Evolutionary conservation across 2,329 filamentous ascomycete species (phyloP), one percentile per base, ranked within the genome.

Genomic region (Paecilomyces niveus): DNA sequence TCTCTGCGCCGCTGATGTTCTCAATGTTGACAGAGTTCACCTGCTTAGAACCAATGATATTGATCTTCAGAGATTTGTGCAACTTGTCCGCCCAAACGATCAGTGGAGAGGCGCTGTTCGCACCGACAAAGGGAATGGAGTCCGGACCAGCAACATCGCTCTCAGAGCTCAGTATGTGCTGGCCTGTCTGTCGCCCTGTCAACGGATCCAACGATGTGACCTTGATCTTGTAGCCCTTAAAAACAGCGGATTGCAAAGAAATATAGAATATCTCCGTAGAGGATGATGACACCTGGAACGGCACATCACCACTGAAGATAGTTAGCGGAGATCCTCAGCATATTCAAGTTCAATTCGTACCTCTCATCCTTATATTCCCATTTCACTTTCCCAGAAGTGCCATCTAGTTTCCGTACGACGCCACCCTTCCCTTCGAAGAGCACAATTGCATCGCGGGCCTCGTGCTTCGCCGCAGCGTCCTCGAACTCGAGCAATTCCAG

Each of bases 401-500:
- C 90, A 67, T 90, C 85, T 63, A 97, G 76, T 60, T 90, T 84
- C 69, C 87, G 84, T 58, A 96, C 80, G 54, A 81, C 78, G 32
- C 84, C 85, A 59, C 73, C 61, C 55, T 73, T 70, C 35, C 85
- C 81, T 61, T 80, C 79, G 58, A 84, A 85, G 31, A 96, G 78
- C 22, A 85, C 85, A 65, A 96, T 75, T 10, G 90, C 82, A 70
- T 95, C 90, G 73, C 72, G 68, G 54, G 70, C 68, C 54, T 72
- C 65, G 62, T 81, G 76, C 61, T 78, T 79, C 35, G 74, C 71
- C 54, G 72, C 71, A 32, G 75, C 76, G 70, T 86, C 87, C 24
- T 84, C 85, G 69, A 89, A 78, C 74, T 89, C 88, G 72, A 93
- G 79, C 35, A 93, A 85, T 78, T 94, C 92, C 57, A 96, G 74